Base-by-base conservation (phyloP, 2,329 filamentous ascomycete species). In the Delphinella strobiligena region DNA sequence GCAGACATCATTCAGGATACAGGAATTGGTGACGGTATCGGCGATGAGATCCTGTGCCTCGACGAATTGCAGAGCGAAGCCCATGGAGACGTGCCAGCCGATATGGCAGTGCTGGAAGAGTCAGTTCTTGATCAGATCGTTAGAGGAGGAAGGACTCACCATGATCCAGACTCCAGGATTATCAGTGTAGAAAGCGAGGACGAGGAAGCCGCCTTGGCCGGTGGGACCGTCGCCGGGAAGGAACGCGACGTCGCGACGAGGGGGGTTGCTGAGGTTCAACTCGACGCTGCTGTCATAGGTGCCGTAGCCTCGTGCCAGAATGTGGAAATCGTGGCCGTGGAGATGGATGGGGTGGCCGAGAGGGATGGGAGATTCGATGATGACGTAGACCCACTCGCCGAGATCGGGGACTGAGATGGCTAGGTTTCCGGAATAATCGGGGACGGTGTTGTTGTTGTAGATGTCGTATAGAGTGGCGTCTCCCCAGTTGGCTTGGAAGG, bases 241-340 rank as follows among this genome's bases (percentile, higher is more conserved):
- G 40, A 56, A 52, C 0, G 54, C 49, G 7, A 55, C 53, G 41
- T 60, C 56, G 30, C 56, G 41, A 7, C 56, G 46, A 4, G 48
- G 49, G 8, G 56, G 56, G 38, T 60, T 59, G 18, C 36, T 41
- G 18, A 51, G 51, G 14, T 54, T 52, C 3, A 67, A 49, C 1
- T 52, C 52, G 3, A 48, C 46, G 1, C 40, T 45, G 3, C 43
- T 41, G 22, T 37, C 39, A 52, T 63, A 66, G 4, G 50, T 50
- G 2, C 61, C 57, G 7, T 43, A 41, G 3, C 63, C 63, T 2
- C 47, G 42, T 7, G 56, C 61, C 3, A 67, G 47, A 19, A 64
- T 50, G 47, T 59, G 66, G 46, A 65, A 66, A 46, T 67, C 63
- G 49, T 68, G 66, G n/a, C 66, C 63, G 55, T 69, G 66, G 11